Evolutionary conservation across 2,329 filamentous ascomycete genomes (phyloP).

Genomic region (Magnaporthiopsis rhizophila): DNA sequence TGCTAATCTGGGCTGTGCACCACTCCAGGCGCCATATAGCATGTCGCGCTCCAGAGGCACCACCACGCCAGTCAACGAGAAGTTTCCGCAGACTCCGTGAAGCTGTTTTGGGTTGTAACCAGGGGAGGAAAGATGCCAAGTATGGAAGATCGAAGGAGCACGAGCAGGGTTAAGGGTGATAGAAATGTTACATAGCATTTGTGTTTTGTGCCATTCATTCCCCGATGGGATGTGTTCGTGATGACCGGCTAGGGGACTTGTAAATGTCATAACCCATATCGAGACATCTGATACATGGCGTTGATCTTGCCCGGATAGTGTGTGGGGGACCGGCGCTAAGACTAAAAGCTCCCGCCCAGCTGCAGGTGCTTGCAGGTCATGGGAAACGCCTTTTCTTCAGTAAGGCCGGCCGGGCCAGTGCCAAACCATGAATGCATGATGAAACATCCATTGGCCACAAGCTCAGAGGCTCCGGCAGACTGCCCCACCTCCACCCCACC

Average conservation of each 20-base stretch:
- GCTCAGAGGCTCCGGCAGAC: not conserved
- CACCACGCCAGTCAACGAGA: constrained; percentile 46
- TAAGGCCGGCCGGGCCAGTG: not conserved
- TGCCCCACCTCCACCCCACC: not conserved
- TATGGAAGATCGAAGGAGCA: too few relatives aligned
- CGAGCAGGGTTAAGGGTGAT: not conserved
- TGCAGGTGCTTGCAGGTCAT: not conserved
- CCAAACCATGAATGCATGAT: not conserved
- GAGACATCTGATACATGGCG: not conserved
- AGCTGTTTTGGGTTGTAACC: not conserved
- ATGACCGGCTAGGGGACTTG: too few relatives aligned
- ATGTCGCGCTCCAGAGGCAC: constrained; percentile 59
- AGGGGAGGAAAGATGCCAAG: not conserved
- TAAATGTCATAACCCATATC: too few relatives aligned
- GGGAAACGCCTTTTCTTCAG: not conserved
- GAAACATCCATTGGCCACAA: not conserved
- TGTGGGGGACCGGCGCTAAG: not conserved
- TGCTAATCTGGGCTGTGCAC: constrained; percentile 15
- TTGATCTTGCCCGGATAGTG: not conserved
- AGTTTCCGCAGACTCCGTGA: constrained; percentile 24
- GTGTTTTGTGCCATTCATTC: not conserved
- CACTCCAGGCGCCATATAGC: constrained; percentile 57
- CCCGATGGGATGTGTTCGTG: not conserved
- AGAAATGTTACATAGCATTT: not conserved
- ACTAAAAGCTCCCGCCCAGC: not conserved